Percentiles rank a stretch among this genome's conserved stretches.
Evolutionary conservation across 345 rosid species (phyloP).

Genomic region (Lepidium africanum): DNA sequence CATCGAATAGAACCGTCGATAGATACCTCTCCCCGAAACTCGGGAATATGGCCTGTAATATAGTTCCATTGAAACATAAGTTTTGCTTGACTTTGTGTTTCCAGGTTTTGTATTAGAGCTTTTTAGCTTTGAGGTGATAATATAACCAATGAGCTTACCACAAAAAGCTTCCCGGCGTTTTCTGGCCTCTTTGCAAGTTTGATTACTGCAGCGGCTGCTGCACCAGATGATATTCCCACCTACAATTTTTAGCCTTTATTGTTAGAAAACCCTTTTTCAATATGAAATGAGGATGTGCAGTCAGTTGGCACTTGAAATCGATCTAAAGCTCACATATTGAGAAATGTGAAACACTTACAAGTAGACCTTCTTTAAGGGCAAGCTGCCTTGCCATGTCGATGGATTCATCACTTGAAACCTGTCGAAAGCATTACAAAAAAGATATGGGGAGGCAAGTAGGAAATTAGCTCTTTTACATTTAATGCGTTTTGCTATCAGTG

Average conservation of each 20-base stretch:
- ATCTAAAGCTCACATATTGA: background rate
- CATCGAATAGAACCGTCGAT: conserved; percentile 61
- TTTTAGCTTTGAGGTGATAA: background rate
- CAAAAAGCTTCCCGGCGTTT: conserved; percentile 79
- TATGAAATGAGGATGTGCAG: background rate
- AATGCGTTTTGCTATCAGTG: background rate
- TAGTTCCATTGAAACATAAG: background rate
- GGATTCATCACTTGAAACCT: conserved; percentile 80
- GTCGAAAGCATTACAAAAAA: background rate
- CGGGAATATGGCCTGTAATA: conserved; percentile 60
- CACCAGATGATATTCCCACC: conserved; percentile 97
- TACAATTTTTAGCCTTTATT: conserved; percentile 12
- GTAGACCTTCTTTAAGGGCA: conserved; percentile 79
- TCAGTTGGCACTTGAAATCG: background rate
- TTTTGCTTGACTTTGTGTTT: background rate
- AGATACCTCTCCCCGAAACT: conserved; percentile 75
- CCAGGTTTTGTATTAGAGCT: background rate
- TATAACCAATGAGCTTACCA: conserved; percentile 39
- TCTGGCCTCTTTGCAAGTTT: conserved; percentile 76
- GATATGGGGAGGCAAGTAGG: background rate
- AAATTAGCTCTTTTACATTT: background rate
- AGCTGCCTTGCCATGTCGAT: conserved; percentile 72
- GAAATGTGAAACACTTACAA: conserved; percentile 39
- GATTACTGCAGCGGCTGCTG: conserved; percentile 74
- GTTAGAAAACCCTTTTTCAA: background rate